Evolutionary conservation across 169 alveolate species (phyloP), one percentile per base, ranked within the genome.

Genomic region (Eimeria maxima): DNA sequence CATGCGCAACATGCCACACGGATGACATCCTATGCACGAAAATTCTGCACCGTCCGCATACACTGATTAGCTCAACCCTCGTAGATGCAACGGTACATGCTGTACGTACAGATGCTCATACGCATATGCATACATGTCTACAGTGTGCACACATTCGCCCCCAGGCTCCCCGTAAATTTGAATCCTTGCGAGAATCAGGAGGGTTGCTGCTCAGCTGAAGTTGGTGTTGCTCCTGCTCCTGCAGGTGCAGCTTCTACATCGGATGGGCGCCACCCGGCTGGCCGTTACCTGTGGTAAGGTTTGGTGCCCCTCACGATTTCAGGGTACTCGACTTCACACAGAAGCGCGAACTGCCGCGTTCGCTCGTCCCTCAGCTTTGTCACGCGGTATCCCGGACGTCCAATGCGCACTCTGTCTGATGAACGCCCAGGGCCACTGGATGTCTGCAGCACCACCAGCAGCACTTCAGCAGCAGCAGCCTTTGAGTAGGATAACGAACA

Each of bases 341-440:
- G 97, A 78, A 99, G 98, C 13, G 99, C 99, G 95, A 98, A 98
- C 96, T 99, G 99, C 69, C 98, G 97, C 53, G 99, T 98, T 78
- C 97, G 98, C 22, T 99, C 99, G 96, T 99, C 99, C 57, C 98
- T 97, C 97, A 98, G 95, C 97, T 99, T 99, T 45, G 99, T 98
- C 55, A 99, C 99, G 88, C 99, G 98, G 96, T 99, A 99, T 14
- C 99, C 99, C 27, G 99, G 99, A 69, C 99, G 96, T 4, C 99
- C 99, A 22, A 99, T 99, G 97, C 98, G 99, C 55, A 96, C 97
- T 29, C 93, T 71, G 65, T 87, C 93, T 10, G 81, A 38, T 13
- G 97, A 92, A 38, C 91, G 94, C 94, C 96, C 97, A 24, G 83
- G 67, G 93, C 93, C 71, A 65, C 93, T 87, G 93, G 93, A 60